Evolutionary conservation across 257 asterid species (phyloP).

Genomic region (Nicotiana knightiana): DNA sequence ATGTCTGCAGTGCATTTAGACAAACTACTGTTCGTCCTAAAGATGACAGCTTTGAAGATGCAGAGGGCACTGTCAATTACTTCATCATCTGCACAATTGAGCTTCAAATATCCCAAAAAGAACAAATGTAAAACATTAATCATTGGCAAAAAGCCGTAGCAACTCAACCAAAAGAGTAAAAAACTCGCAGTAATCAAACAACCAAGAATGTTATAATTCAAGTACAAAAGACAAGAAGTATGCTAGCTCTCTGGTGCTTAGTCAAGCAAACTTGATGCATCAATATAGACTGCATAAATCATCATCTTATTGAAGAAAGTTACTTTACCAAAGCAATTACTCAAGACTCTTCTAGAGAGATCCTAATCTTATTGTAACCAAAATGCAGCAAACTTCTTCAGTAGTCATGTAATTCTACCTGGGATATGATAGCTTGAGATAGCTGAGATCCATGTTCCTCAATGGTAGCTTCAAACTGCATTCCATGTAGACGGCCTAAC

Average conservation of each 20-base stretch:
- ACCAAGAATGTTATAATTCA: not conserved
- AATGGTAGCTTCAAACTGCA: slow-evolving; percentile 51
- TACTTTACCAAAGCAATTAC: not conserved
- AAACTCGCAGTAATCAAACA: not conserved
- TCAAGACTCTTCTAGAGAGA: not conserved
- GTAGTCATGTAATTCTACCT: slow-evolving; percentile 40
- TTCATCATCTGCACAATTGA: slow-evolving; percentile 57
- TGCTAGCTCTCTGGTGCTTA: not conserved
- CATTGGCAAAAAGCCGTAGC: not conserved
- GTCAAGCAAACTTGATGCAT: not conserved
- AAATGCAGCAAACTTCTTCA: slow-evolving; percentile 6
- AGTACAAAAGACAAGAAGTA: not conserved
- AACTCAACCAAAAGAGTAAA: not conserved
- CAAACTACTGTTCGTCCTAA: slow-evolving; percentile 43
- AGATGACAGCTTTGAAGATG: slow-evolving; percentile 65
- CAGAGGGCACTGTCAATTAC: slow-evolving; percentile 62
- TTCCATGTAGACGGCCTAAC: slow-evolving; percentile 61
- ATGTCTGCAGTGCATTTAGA: slow-evolving; percentile 32
- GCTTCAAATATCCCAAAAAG: slow-evolving; percentile 37
- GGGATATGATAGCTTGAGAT: slow-evolving; percentile 61
- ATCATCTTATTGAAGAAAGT: not conserved
- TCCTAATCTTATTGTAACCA: not conserved
- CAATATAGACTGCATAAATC: not conserved
- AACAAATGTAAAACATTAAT: slow-evolving; percentile 15
- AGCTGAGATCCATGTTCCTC: slow-evolving; percentile 65